Base-by-base conservation (phyloP, 1,284 basidiomycete genomes). In the Cutaneotrichosporon dermatis region DNA sequence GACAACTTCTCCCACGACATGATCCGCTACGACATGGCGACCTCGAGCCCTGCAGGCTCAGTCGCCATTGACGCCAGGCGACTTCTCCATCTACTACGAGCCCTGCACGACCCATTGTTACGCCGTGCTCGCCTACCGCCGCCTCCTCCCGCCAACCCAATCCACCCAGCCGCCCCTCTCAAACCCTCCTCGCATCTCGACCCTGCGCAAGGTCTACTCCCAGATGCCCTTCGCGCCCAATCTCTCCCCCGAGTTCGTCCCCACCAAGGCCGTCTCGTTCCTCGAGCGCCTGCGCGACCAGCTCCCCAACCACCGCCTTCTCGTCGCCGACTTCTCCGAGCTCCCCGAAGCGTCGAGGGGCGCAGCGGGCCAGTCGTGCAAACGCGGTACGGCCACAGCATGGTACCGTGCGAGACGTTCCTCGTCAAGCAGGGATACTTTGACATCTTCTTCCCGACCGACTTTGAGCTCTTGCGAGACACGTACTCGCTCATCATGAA, bases 1-100 rank as follows among this genome's bases (percentile, higher is more conserved):
- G 90, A 99, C 78, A 99, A 99, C 76, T 92, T 99, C 64, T 87
- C 94, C 2, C 96, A 99, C 75, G 96, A 99, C 73, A 84, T 97
- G 68, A 83, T 99, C 48, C 88, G 95, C 37, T 98, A 96, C 71
- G 87, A 92, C 68, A 80, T 89, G 41, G 79, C 82, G 59, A 91
- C 86, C 81, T 90, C 57, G 80, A 86, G 67, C 92, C 95, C 0
- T 86, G 89, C 93, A 99, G 77, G 90, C 11, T 71, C 92, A 16
- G 87, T 99, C 11, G 84, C 87, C 9, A 84, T 97, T 62, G 89
- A 95, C 77, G 80, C 80, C 84, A 2, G 92, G 93, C 57, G 92
- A 98, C n/a, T 96, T 94, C 72, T 82, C 86, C 62, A 87, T 88
- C 58, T 81, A 92, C 53, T 99, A 92, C 79, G 85, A 90, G 58